Evolutionary conservation across 1,284 basidiomycete species (phyloP).

Genomic region (Marasmius oreades): DNA sequence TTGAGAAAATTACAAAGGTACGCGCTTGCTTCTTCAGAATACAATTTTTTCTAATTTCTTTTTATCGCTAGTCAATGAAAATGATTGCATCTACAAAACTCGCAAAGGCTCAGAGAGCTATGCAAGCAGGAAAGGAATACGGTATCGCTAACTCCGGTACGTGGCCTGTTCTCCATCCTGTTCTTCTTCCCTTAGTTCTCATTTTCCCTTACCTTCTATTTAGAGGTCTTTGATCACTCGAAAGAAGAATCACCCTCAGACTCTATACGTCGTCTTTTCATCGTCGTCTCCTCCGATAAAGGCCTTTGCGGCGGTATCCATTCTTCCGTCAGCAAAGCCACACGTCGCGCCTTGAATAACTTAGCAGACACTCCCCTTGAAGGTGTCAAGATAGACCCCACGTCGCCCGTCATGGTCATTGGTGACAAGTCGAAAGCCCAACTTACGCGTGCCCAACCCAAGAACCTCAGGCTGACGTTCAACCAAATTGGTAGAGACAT

Average conservation of each 20-base stretch:
- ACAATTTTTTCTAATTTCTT: constrained; percentile 4
- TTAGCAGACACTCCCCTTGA: constrained; percentile 58
- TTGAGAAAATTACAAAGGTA: constrained; percentile 99
- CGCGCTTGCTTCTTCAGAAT: constrained; percentile 25
- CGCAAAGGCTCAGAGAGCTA: constrained; percentile 92
- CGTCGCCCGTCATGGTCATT: constrained; percentile 79
- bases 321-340: constrained; percentile 91
- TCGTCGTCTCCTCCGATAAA: constrained; percentile 97
- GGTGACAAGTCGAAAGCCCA: constrained; percentile 99
- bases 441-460: constrained; percentile 64
- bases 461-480: constrained; percentile 85
- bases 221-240: constrained; percentile 82
- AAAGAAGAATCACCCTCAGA: constrained; percentile 40
- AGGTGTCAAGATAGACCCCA: constrained; percentile 49
- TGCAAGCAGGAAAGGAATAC: constrained; percentile 92
- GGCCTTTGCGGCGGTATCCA: constrained; percentile 99
- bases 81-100: constrained; percentile 99
- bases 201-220: not conserved
- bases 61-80: constrained; percentile 85
- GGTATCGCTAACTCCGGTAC: constrained; percentile 90
- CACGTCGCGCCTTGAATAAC: constrained; percentile 65
- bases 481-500: constrained; percentile 98
- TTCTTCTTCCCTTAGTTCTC: not conserved
- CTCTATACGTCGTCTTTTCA: constrained; percentile 74
- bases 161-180: constrained; percentile 27